Percentiles rank a stretch among this genome's conserved stretches.
Conservation (phyloP, 345 rosid species). For the Euphorbia pulcherrima region DNA sequence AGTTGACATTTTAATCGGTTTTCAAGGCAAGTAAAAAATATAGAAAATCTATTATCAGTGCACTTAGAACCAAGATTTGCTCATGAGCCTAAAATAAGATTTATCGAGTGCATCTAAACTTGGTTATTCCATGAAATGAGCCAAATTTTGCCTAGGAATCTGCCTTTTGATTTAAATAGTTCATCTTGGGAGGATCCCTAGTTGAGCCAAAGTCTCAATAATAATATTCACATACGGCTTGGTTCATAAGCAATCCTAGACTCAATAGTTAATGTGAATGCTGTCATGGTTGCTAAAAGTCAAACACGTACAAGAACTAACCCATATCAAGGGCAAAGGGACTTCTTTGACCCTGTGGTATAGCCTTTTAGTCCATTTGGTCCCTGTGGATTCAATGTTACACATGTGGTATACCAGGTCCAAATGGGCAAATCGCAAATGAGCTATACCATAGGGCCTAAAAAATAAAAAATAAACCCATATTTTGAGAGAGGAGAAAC, state of each 20-base stretch:
- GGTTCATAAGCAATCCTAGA: neutral
- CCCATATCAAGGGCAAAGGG: neutral
- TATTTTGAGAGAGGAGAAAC: conserved; percentile 24
- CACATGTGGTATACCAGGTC: too few relatives aligned
- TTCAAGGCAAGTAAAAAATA: too few relatives aligned
- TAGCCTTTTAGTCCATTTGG: too few relatives aligned
- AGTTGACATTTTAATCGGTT: neutral
- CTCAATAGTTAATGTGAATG: neutral
- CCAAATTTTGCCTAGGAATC: neutral
- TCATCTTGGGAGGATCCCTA: neutral
- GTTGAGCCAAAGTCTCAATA: neutral
- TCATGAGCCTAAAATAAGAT: neutral
- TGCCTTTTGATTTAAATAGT: neutral
- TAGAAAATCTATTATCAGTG: neutral
- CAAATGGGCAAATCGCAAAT: too few relatives aligned
- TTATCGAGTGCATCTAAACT: neutral
- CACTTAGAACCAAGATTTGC: neutral
- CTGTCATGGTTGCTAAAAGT: neutral
- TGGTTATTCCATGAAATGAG: neutral
- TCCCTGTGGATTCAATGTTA: too few relatives aligned
- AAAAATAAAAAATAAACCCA: too few relatives aligned
- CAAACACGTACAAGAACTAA: neutral
- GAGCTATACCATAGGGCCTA: too few relatives aligned
- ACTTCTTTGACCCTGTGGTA: too few relatives aligned
- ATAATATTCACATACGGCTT: neutral